Base-by-base conservation (phyloP, 2,329 filamentous ascomycete species). In the Aureobasidium sp. region DNA sequence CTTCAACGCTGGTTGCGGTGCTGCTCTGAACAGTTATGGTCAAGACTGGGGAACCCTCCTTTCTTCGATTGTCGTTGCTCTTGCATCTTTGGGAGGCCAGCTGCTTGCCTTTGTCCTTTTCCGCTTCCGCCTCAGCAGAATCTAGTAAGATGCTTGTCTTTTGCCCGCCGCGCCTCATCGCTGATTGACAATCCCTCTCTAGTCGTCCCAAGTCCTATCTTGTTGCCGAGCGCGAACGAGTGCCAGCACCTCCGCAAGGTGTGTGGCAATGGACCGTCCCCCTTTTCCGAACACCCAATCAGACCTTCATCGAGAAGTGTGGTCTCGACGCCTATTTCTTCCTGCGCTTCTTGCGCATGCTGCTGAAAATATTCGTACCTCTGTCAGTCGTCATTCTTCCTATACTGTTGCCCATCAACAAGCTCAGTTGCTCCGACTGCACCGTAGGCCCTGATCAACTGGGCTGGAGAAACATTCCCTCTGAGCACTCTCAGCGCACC, bases 251-350 rank as follows among this genome's bases (percentile, higher is more conserved):
- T 1, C 88, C 89, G 0, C 76, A 68, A 71, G 82, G 74, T 72
- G 78, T 82, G 29, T 78, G 80, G 63, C 74, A 72, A 68, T 85
- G 82, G 83, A 74, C 83, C 53, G 70, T 72, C 15, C 81, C 82
- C 3, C 80, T 78, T 66, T 96, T 81, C 80, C 89, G 77, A 74
- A 86, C 78, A 77, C 90, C 77, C 74, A 85, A 79, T 83, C 90
- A 90, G 14, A 90, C 96, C 68, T 85, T 99, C 67, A 96, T 99
- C 69, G 88, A 93, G 59, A 96, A 97, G 75, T 97, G 93, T 68
- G 94, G 94, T 20, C 83, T 99, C 11, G 94, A 99, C 72, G 91
- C 93, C 70, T 99, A 96, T 77, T 96, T 97, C 79, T 99, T 99
- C 74, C 81, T 99, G 1, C 89, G 95, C 65, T 99, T 96, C 70